Percentiles rank a stretch among this genome's conserved stretches.
phyloP scores from a whole-genome alignment of 306 rosid genomes.

The Medicago truncatula region DNA sequence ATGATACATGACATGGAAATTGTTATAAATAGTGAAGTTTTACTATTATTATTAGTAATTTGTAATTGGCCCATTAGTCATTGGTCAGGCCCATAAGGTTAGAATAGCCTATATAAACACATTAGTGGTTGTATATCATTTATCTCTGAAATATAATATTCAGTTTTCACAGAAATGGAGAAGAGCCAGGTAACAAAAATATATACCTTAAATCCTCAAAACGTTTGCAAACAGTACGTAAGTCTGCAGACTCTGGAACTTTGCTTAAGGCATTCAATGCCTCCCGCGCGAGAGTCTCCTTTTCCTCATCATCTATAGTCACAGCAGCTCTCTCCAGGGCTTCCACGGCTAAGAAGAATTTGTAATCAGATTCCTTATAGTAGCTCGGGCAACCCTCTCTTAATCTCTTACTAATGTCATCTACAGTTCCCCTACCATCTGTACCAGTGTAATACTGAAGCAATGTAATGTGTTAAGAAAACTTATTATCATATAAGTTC shows the following conservation, averaged over 20 bases:
- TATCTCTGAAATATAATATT: too few relatives aligned
- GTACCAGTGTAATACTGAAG: slow-evolving; percentile 90
- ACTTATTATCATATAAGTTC: slow-evolving; percentile 38
- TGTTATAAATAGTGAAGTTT: too few relatives aligned
- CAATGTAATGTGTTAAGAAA: slow-evolving; percentile 36
- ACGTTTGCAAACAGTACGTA: slow-evolving; percentile 90
- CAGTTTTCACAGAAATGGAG: not conserved
- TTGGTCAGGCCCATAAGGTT: too few relatives aligned
- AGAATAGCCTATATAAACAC: too few relatives aligned
- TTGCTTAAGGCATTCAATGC: slow-evolving; percentile 82
- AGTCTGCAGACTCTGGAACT: slow-evolving; percentile 97
- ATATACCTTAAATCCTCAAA: slow-evolving; percentile 92
- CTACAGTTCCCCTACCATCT: slow-evolving; percentile 99
- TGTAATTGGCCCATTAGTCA: too few relatives aligned
- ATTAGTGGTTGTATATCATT: too few relatives aligned
- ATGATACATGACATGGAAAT: slow-evolving; percentile 4
- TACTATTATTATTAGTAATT: too few relatives aligned
- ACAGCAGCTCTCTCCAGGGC: slow-evolving; percentile 93
- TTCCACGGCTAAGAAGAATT: slow-evolving; percentile 95
- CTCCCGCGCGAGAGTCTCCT: slow-evolving; percentile 86
- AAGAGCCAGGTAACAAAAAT: slow-evolving; percentile 27
- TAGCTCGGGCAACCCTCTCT: slow-evolving; percentile 99
- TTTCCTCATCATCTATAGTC: slow-evolving; percentile 69
- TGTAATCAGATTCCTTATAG: slow-evolving; percentile 97
- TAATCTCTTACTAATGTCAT: slow-evolving; percentile 87